Evolutionary conservation across 2,329 filamentous ascomycete species (phyloP).

Genomic region (Ophiocordyceps australis): DNA sequence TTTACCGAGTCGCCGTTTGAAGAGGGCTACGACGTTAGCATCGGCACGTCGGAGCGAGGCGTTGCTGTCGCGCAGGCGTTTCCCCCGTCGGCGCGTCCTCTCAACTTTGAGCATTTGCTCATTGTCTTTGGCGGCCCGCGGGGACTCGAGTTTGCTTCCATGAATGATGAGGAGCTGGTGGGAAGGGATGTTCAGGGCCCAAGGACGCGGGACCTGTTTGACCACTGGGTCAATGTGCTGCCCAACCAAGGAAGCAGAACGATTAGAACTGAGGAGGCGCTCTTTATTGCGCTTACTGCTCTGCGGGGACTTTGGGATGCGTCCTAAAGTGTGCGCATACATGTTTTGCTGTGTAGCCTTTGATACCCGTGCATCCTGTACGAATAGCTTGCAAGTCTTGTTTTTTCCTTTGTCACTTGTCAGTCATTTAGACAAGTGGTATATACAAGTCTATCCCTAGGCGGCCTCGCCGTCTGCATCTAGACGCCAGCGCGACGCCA

Average conservation of each 20-base stretch:
- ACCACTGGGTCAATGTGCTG: conserved; percentile 68
- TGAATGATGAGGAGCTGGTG: conserved; percentile 35
- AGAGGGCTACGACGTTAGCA: conserved; percentile 63
- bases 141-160: conserved; percentile 59
- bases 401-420: no score
- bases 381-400: conserved; percentile 11
- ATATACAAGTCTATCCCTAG: no score
- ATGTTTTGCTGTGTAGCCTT: conserved; percentile 1
- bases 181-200: conserved; percentile 44
- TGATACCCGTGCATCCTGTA: conserved; percentile 2
- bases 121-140: conserved; percentile 68
- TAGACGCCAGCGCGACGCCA: no score
- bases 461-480: no score
- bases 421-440: no score
- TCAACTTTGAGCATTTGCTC: conserved; percentile 50
- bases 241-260: conserved; percentile 67
- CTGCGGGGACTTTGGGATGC: conserved; percentile 39
- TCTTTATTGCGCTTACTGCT: conserved; percentile 58
- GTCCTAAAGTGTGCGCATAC: conserved; percentile 1
- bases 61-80: conserved; percentile 27
- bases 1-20: conserved; percentile 63
- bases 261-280: conserved; percentile 69
- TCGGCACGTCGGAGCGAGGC: conserved; percentile 72
- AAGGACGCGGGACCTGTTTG: conserved; percentile 55
- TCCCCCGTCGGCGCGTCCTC: conserved; percentile 16